Percentiles rank a stretch among this genome's conserved stretches.
Evolutionary conservation across 257 asterid genomes (phyloP).

Genomic region (Fraxinus pennsylvanica): DNA sequence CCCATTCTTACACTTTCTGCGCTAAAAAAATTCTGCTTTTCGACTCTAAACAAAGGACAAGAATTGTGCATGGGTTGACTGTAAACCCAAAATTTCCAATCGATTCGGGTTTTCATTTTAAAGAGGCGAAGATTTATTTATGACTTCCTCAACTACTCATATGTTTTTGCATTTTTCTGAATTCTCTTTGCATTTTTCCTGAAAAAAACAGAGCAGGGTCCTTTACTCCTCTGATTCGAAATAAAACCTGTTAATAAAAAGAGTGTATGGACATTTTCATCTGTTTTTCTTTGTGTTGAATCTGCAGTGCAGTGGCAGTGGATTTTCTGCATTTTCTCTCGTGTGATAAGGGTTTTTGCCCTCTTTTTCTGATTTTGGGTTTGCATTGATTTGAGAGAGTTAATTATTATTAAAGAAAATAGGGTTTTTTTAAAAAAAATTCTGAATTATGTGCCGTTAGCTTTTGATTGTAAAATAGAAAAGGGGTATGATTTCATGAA

Average conservation of each 20-base stretch:
- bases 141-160: conserved; percentile 29
- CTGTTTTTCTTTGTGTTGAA: conserved; percentile 15
- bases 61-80: conserved; percentile 32
- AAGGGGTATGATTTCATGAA: conserved; percentile 7
- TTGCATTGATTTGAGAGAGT: conserved; percentile 14
- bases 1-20: conserved; percentile 25
- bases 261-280: conserved; percentile 21
- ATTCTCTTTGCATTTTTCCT: conserved; percentile 22
- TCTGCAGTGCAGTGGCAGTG: conserved; percentile 14
- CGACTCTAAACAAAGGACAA: conserved; percentile 29
- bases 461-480: not conserved
- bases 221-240: conserved; percentile 22
- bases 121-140: conserved; percentile 21
- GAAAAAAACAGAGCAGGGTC: conserved; percentile 11
- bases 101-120: conserved; percentile 26
- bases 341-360: not conserved
- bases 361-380: conserved; percentile 18
- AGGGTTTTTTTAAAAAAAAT: conserved; percentile 11
- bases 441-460: conserved; percentile 1
- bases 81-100: conserved; percentile 26
- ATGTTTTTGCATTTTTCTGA: conserved; percentile 20
- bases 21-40: conserved; percentile 8
- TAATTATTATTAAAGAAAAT: not conserved
- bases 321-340: conserved; percentile 21
- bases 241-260: not conserved